A percentile compares a stretch with the other conserved stretches of the same genome.
phyloP scores from a whole-genome alignment of 2,329 filamentous ascomycete genomes.

The Pestalotiopsis sp. region DNA sequence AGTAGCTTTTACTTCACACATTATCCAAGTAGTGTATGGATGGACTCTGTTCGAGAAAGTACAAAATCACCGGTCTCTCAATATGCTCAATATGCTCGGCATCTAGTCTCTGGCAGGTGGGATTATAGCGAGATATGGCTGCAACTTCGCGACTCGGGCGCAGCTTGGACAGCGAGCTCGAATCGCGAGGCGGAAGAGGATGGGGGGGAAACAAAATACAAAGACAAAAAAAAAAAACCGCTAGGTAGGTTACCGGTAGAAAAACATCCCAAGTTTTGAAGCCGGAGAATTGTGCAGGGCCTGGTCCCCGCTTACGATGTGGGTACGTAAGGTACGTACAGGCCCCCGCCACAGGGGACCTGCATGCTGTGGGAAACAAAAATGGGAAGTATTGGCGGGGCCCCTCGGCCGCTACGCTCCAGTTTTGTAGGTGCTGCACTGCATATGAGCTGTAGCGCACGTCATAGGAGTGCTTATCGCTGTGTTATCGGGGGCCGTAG shows the following conservation, averaged over 20 bases:
- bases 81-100: no score
- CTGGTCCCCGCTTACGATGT: neutral
- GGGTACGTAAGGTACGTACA: neutral
- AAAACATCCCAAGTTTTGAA: neutral
- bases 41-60: no score
- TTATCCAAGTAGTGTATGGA: no score
- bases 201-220: neutral
- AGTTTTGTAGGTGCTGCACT: neutral
- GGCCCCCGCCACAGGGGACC: neutral
- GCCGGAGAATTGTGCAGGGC: neutral
- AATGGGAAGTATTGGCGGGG: neutral
- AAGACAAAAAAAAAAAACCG: neutral
- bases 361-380: neutral
- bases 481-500: neutral
- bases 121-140: neutral
- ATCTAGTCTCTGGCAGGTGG: no score
- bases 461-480: slow-evolving; percentile 9
- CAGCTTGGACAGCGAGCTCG: neutral
- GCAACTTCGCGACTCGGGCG: neutral
- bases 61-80: no score
- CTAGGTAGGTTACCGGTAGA: no score
- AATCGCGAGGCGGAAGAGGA: neutral
- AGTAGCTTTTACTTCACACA: no score
- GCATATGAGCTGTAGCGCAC: slow-evolving; percentile 2
- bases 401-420: neutral